phyloP scores from a whole-genome alignment of 2,329 filamentous ascomycete species.

The Dichotomopilus funicola region DNA sequence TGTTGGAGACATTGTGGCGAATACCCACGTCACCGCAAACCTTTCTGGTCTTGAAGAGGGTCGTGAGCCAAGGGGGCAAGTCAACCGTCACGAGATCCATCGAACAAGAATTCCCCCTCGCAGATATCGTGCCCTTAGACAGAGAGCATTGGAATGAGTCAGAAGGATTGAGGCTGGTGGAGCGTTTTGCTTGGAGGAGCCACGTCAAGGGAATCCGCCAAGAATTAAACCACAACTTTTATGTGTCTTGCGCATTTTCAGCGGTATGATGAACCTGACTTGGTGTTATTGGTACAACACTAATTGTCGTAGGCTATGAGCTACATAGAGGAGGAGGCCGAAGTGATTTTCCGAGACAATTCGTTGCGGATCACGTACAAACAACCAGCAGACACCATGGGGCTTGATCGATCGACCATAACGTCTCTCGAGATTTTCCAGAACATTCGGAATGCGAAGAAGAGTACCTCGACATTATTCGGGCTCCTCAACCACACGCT shows the following conservation, averaged over 20 bases:
- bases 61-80: conserved; percentile 4
- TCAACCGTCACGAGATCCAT: conserved; percentile 10
- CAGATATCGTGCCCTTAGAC: conserved; percentile 5
- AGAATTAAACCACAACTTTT: conserved; percentile 19
- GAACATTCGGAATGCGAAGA: conserved; percentile 71
- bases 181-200: conserved; percentile 11
- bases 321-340: conserved; percentile 67
- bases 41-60: conserved; percentile 19
- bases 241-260: conserved; percentile 20
- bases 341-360: conserved; percentile 64
- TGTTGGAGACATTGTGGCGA: conserved; percentile 12
- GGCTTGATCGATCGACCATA: conserved; percentile 87
- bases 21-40: conserved; percentile 9
- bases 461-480: conserved; percentile 68
- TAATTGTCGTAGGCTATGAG: conserved; percentile 58
- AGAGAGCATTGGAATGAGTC: conserved; percentile 20
- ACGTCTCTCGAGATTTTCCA: conserved; percentile 84
- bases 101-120: conserved; percentile 8
- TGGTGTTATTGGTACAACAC: background rate
- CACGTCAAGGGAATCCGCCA: conserved; percentile 9
- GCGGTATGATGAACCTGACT: conserved; percentile 15
- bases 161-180: conserved; percentile 11
- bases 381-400: conserved; percentile 86
- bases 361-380: conserved; percentile 82
- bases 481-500: conserved; percentile 77